Conservation (phyloP, 768 basidiomycete species). For the Multifurca ochricompacta region DNA sequence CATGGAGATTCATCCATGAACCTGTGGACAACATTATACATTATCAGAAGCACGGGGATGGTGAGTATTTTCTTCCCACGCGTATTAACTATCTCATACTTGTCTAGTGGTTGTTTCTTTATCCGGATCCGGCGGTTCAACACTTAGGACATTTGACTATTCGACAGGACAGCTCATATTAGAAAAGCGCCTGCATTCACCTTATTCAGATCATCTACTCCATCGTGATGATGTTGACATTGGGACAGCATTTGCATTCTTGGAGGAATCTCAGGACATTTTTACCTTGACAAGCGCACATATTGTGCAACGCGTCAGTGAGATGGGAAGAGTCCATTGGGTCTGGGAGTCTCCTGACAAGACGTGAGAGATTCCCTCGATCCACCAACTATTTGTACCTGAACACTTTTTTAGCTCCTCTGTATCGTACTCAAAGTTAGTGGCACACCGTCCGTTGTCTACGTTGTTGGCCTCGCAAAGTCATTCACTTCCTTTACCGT, state of each 20-base stretch:
- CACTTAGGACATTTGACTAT: conserved; percentile 58
- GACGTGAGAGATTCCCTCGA: conserved; percentile 37
- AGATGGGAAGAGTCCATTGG: conserved; percentile 56
- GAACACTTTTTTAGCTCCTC: conserved; percentile 41
- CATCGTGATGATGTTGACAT: conserved; percentile 53
- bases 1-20: conserved; percentile 78
- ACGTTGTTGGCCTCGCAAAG: conserved; percentile 40
- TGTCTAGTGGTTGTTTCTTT: conserved; percentile 56
- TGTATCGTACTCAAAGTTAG: conserved; percentile 55
- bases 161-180: conserved; percentile 54
- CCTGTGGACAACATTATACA: conserved; percentile 56
- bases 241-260: conserved; percentile 46
- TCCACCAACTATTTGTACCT: neutral
- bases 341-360: conserved; percentile 63
- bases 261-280: conserved; percentile 31
- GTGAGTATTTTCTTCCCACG: conserved; percentile 34
- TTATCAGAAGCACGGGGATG: conserved; percentile 49
- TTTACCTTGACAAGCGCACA: conserved; percentile 57
- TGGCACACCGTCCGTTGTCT: conserved; percentile 47
- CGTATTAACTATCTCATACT: neutral
- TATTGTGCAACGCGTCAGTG: conserved; percentile 44
- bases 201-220: conserved; percentile 34
- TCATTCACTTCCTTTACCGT: conserved; percentile 51
- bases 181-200: conserved; percentile 55
- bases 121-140: conserved; percentile 68